Evolutionary conservation across 2,329 filamentous ascomycete genomes (phyloP).

Genomic region (Colletotrichum sp.): DNA sequence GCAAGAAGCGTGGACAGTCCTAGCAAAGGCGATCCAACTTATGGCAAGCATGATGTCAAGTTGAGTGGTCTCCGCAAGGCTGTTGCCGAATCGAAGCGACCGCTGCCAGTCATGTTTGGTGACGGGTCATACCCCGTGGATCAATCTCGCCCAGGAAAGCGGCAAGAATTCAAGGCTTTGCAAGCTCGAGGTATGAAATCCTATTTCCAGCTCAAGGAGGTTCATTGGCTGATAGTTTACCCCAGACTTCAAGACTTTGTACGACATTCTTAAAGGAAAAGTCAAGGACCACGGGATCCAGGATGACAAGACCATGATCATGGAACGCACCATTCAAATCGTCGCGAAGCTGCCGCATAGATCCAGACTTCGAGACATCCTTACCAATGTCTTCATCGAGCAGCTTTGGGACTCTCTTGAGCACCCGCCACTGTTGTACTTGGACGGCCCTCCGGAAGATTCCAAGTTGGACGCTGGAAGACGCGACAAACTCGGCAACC

Average conservation of each 20-base stretch:
- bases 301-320: conserved; percentile 80
- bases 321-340: conserved; percentile 75
- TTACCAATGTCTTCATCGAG: conserved; percentile 72
- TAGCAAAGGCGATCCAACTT: background rate
- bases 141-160: conserved; percentile 54
- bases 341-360: conserved; percentile 67
- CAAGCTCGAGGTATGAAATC: conserved; percentile 43
- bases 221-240: rapidly evolving
- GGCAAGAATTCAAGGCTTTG: conserved; percentile 63
- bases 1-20: background rate
- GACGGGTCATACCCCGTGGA: conserved; percentile 62
- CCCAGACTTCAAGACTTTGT: conserved; percentile 66
- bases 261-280: conserved; percentile 65
- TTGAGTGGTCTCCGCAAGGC: conserved; percentile 32
- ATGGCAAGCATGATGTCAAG: conserved; percentile 14
- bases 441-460: conserved; percentile 47
- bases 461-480: background rate
- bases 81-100: conserved; percentile 57
- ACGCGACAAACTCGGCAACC: background rate
- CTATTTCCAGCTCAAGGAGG: conserved; percentile 13
- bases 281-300: conserved; percentile 65
- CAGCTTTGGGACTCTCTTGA: conserved; percentile 75
- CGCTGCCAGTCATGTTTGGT: conserved; percentile 66
- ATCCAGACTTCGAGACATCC: conserved; percentile 63
- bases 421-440: conserved; percentile 72